Base-by-base conservation (phyloP, 768 basidiomycete genomes). In the Xerocomellus intermedius region DNA sequence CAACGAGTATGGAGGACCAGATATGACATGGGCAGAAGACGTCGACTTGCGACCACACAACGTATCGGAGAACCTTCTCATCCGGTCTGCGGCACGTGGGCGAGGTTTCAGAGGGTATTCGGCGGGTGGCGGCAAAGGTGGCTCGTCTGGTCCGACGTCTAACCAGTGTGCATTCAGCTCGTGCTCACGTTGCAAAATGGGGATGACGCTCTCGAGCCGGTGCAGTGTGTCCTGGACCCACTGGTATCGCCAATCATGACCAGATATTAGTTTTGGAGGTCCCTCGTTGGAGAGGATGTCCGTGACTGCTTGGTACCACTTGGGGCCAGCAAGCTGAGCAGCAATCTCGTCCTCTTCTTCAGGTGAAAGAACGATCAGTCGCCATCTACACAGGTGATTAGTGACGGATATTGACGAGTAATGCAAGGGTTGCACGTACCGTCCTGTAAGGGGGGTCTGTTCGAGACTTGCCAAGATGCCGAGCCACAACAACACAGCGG, bases 281-380 rank as follows among this genome's bases (percentile, higher is more conserved):
- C 82, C 84, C 56, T 88, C 80, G 55, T 81, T 67, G 8, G 86
- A 77, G 13, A 98, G 79, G 42, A 96, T 90, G 37, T 89, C 84
- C 36, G 82, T 79, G 19, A 98, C 88, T 36, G 91, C 87, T 57
- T 79, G 76, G 70, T 89, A 92, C 94, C 94, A 98, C 43, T 91
- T 92, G 21, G 82, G 73, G 16, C 92, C 94, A 19, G 84, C 83
- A 10, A 98, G 81, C 64, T 91, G 87, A 4, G 76, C 71, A n/a
- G 92, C 85, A 39, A 98, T 91, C 30, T 85, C 84, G 49, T 94
- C 91, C 67, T 98, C 94, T 72, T 97, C 94, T 61, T 93, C 89
- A 2, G 94, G 94, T 4, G 92, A 94, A 16, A 97, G 79, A 9
- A 95, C 77, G 56, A 97, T 95, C 61, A 94, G 71, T 50, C 94